Conservation (phyloP, 345 rosid species). For the Draba incana region DNA sequence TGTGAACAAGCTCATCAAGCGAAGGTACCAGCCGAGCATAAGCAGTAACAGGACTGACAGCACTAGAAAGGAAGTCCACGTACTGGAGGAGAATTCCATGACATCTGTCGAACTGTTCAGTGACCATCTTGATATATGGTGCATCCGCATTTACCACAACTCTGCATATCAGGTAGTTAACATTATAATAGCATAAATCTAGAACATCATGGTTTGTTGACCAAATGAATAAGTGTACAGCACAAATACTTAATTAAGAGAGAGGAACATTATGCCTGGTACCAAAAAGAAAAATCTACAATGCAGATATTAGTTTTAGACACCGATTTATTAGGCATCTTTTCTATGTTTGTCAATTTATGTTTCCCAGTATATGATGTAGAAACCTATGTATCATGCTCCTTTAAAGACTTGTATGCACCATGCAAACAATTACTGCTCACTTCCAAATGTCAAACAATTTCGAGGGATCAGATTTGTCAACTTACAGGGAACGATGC, state of each 20-base stretch:
- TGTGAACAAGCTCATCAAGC: conserved; percentile 82
- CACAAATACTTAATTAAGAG: conserved; percentile 27
- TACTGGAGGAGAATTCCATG: conserved; percentile 99
- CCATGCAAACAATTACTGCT: conserved; percentile 26
- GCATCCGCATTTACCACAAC: conserved; percentile 91
- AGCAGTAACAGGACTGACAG: conserved; percentile 72
- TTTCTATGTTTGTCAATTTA: too few species aligned
- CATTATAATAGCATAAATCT: conserved; percentile 22
- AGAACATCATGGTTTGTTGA: conserved; percentile 13
- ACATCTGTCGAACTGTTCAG: conserved; percentile 97
- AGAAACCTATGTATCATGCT: conserved; percentile 3
- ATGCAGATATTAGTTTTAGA: conserved; percentile 23
- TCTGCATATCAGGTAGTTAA: conserved; percentile 55
- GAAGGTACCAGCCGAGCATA: conserved; percentile 87
- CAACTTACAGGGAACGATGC: conserved; percentile 91
- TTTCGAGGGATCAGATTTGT: conserved; percentile 16
- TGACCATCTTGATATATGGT: conserved; percentile 98
- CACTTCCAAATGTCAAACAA: conserved; percentile 21
- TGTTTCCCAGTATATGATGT: too few species aligned
- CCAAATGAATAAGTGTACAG: conserved; percentile 13
- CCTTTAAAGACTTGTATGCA: conserved; percentile 10
- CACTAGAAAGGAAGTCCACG: conserved; percentile 91
- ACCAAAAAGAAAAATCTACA: conserved; percentile 14
- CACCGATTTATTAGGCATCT: neutral
- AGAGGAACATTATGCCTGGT: conserved; percentile 13